Evolutionary conservation across 306 rosid genomes (phyloP), one percentile per base, ranked within the genome.

Genomic region (Cucurbita moschata): DNA sequence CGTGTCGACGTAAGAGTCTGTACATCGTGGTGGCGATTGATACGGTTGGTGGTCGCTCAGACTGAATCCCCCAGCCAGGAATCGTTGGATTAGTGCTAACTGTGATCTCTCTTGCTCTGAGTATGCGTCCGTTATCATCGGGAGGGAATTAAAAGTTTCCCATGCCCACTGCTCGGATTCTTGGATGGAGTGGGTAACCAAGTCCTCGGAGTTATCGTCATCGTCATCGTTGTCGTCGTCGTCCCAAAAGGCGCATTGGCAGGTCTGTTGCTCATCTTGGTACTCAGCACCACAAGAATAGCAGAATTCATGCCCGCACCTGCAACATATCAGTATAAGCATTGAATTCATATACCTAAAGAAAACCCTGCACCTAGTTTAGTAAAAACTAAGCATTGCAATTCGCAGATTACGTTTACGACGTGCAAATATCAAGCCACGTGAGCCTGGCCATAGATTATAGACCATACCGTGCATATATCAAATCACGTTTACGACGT

Each of bases 141-240:
- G 91, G 23, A 87, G 80, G 3, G 97, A 91, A 66, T 91, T 89
- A 80, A 91, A 87, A 68, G 97, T 87, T 79, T 90, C 96, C 95
- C 98, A 90, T 38, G 97, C 88, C 98, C 97, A 94, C 81, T 94
- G 98, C 77, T 94, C 97, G 7, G 98, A 94, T 86, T 90, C 95
- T 83, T 90, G 97, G 81, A 89, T 83, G 70, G 97, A 89, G 71
- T 83, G 88, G 19, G 86, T 73, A 52, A 84, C 83, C 1, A 86
- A 77, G 73, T 89, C 88, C 78, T 83, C 94, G 0, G 88, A 30
- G 35, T 30, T 30, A 1, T 30, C 35, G 35, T 26, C 30, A 3
- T 23, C 76, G 73, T 80, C 30, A 3, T 23, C 76, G 73, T 80
- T 78, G 57, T 82, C 86, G 0, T 21, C 23, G 82, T 89, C 94